A percentile compares a stretch with the other conserved stretches of the same genome.
Evolutionary conservation across 108 stramenopile genomes (phyloP).

Genomic region (Cyclostephanos tholiformis): DNA sequence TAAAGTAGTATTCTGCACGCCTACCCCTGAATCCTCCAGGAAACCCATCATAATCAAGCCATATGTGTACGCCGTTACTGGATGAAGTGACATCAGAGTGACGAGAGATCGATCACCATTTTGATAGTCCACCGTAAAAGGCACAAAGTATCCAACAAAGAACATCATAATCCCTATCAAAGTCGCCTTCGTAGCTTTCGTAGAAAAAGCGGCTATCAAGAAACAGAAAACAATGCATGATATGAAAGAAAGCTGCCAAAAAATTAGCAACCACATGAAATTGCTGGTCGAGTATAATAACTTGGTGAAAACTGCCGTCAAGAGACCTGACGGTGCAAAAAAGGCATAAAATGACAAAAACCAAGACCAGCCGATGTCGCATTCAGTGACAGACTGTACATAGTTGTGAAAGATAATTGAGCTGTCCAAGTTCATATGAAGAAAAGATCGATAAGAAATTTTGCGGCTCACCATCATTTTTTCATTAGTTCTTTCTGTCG

Average conservation of each 20-base stretch:
- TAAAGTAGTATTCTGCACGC: conserved; percentile 53
- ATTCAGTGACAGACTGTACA: conserved; percentile 58
- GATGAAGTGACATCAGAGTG: conserved; percentile 67
- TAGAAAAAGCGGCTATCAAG: conserved; percentile 66
- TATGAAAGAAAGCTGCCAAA: conserved; percentile 60
- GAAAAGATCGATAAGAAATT: not conserved
- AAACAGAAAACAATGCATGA: conserved; percentile 59
- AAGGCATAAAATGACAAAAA: conserved; percentile 64
- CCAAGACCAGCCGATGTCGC: conserved; percentile 69
- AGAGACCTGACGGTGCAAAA: conserved; percentile 56
- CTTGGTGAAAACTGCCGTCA: conserved; percentile 52
- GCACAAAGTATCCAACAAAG: conserved; percentile 77
- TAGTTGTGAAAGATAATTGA: not conserved
- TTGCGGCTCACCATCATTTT: conserved; percentile 68
- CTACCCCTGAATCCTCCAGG: conserved; percentile 74
- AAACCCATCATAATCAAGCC: conserved; percentile 79
- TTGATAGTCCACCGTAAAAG: conserved; percentile 55
- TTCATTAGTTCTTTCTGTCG: conserved; percentile 89
- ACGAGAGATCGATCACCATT: conserved; percentile 45
- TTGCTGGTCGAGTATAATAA: conserved; percentile 57
- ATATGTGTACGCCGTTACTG: conserved; percentile 74
- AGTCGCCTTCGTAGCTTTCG: conserved; percentile 70
- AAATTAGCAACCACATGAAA: conserved; percentile 53
- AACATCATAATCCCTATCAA: conserved; percentile 79
- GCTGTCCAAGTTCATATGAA: not conserved